phyloP scores from a whole-genome alignment of 257 asterid genomes.

The Nicotiana noctiflora region DNA sequence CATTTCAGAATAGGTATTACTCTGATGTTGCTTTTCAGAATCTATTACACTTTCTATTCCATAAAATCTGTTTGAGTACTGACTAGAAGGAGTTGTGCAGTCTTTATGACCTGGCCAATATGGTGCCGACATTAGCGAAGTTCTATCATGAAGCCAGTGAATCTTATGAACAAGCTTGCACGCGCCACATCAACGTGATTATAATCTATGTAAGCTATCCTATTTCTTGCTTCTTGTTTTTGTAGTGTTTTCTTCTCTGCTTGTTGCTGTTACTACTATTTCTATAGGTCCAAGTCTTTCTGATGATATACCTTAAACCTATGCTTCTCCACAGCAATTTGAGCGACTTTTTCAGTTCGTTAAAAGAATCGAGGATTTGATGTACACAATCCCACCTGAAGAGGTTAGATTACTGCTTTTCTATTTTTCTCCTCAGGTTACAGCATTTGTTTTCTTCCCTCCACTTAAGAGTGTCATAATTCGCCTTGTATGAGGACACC shows the following conservation, averaged over 20 bases:
- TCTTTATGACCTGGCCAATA: conserved; percentile 92
- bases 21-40: neutral
- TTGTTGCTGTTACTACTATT: neutral
- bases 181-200: conserved; percentile 74
- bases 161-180: conserved; percentile 86
- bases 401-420: conserved; percentile 43
- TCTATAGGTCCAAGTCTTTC: neutral
- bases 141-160: conserved; percentile 99
- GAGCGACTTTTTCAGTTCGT: conserved; percentile 90
- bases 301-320: neutral
- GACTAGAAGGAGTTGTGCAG: conserved; percentile 42
- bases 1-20: conserved; percentile 86
- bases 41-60: neutral
- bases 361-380: conserved; percentile 82
- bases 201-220: conserved; percentile 68
- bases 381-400: conserved; percentile 60
- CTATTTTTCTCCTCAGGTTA: neutral
- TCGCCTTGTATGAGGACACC: neutral
- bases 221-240: conserved; percentile 3
- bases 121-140: conserved; percentile 89
- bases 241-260: neutral
- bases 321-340: conserved; percentile 62
- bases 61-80: conserved; percentile 12
- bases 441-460: neutral
- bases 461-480: neutral